A percentile compares a stretch with the other conserved stretches of the same genome.
Conservation (phyloP, 768 basidiomycete genomes). For the Boletus rubropictus region DNA sequence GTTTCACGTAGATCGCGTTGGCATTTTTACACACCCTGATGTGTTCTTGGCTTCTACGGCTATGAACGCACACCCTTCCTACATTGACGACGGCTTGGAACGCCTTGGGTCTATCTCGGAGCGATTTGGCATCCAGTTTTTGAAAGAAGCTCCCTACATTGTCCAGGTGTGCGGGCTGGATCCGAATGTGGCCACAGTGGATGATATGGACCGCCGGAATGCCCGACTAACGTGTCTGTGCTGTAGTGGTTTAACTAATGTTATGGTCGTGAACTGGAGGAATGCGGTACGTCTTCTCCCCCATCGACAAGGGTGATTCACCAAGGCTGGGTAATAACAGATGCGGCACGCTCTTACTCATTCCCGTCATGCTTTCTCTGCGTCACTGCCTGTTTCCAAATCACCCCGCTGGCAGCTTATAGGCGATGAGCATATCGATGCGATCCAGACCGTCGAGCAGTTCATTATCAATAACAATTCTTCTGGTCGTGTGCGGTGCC, state of each 20-base stretch:
- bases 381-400: not conserved
- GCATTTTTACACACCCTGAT: not conserved
- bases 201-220: constrained; percentile 11
- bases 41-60: not conserved
- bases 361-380: not conserved
- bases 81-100: not conserved
- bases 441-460: not conserved
- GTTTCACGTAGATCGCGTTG: not conserved
- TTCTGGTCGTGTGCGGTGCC: not conserved
- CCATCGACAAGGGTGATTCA: not conserved
- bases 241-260: not conserved
- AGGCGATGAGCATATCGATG: not conserved
- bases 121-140: not conserved
- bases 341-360: not conserved
- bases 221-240: constrained; percentile 7
- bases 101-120: not conserved
- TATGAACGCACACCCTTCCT: not conserved
- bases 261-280: constrained; percentile 6
- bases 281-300: constrained; percentile 2
- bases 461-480: not conserved
- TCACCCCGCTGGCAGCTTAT: constrained; percentile 4
- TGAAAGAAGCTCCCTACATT: constrained; percentile 6
- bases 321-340: not conserved
- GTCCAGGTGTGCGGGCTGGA: constrained; percentile 8
- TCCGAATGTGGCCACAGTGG: constrained; percentile 2